These are phyloP conservation scores for Populus pruinosa DNA, from an alignment of 345 rosid genomes.

Conservation along the genomic window DNA sequence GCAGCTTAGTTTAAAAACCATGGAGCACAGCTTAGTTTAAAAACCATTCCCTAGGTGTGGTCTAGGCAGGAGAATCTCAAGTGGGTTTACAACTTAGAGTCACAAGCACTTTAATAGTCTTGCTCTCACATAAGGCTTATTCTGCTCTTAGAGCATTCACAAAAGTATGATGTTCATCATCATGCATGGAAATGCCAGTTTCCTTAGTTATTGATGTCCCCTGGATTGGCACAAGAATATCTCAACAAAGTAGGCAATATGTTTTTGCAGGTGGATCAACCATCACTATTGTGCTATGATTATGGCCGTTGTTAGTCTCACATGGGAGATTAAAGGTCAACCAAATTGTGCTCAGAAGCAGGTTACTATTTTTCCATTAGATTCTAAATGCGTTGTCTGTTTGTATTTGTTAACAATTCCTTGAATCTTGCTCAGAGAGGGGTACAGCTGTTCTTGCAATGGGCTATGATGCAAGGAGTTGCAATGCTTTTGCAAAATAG, in stretches of 20 bases:
- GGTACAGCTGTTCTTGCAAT: slow-evolving; percentile 93
- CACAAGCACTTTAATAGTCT: not conserved
- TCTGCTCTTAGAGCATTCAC: not conserved
- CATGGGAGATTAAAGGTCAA: slow-evolving; percentile 98
- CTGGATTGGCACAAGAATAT: not conserved
- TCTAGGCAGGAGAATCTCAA: not conserved
- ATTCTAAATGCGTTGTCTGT: slow-evolving; percentile 9
- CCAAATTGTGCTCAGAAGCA: slow-evolving; percentile 94
- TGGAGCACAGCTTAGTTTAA: not conserved
- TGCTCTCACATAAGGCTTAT: not conserved
- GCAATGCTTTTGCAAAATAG: slow-evolving; percentile 98
- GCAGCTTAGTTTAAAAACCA: not conserved
- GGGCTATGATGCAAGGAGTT: slow-evolving; percentile 99
- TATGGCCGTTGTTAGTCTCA: slow-evolving; percentile 98
- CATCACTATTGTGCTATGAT: slow-evolving; percentile 97
- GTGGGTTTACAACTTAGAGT: not conserved
- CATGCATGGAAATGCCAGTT: not conserved
- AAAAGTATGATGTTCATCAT: not conserved
- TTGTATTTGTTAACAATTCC: slow-evolving; percentile 7
- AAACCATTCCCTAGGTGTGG: not conserved
- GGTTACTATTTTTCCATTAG: slow-evolving; percentile 39
- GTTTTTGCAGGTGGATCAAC: slow-evolving; percentile 85
- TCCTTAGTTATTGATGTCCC: not conserved
- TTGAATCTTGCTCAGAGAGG: slow-evolving; percentile 66
- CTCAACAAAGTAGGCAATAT: slow-evolving; percentile 15